Conservation (phyloP, 495 filamentous ascomycete genomes). For the Letharia columbiana region DNA sequence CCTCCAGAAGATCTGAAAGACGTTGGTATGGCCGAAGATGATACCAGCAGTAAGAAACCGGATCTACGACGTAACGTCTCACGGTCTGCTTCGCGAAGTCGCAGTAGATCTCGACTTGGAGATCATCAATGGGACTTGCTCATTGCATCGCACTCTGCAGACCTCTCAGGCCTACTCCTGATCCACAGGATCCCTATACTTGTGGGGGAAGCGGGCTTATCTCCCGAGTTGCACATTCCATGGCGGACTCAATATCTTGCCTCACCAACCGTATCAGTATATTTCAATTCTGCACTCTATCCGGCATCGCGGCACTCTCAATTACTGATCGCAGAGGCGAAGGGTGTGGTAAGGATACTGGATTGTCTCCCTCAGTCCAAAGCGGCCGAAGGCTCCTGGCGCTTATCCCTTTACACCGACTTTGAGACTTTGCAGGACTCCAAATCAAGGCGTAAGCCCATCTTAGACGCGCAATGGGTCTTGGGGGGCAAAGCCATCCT, state of each 20-base stretch:
- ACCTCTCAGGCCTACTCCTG: constrained; percentile 55
- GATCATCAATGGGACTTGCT: constrained; percentile 44
- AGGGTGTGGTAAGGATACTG: constrained; percentile 62
- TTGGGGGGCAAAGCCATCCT: constrained; percentile 69
- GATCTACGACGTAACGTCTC: not conserved
- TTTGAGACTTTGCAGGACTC: constrained; percentile 43
- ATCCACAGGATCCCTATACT: constrained; percentile 44
- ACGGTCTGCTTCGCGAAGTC: constrained; percentile 11
- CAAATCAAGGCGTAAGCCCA: constrained; percentile 51
- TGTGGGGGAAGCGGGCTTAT: constrained; percentile 28
- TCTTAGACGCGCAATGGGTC: constrained; percentile 79
- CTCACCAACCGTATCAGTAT: constrained; percentile 54
- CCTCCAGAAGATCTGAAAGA: constrained; percentile 38
- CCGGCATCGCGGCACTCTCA: constrained; percentile 49
- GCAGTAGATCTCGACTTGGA: constrained; percentile 6
- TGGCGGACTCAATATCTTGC: constrained; percentile 57
- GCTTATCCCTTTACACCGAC: constrained; percentile 60
- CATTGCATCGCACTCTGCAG: constrained; percentile 55
- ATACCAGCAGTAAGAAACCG: constrained; percentile 19
- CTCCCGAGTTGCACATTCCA: constrained; percentile 42
- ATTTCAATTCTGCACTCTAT: constrained; percentile 62
- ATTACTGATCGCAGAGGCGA: constrained; percentile 58
- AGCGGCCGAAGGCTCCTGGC: constrained; percentile 43
- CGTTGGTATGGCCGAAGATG: constrained; percentile 27
- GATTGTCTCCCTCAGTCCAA: constrained; percentile 38